Percentiles rank a stretch among this genome's conserved stretches.
These are phyloP conservation scores for Cutaneotrichosporon spelunceum DNA, from an alignment of 1,284 basidiomycete species.

Conservation along the genomic window DNA sequence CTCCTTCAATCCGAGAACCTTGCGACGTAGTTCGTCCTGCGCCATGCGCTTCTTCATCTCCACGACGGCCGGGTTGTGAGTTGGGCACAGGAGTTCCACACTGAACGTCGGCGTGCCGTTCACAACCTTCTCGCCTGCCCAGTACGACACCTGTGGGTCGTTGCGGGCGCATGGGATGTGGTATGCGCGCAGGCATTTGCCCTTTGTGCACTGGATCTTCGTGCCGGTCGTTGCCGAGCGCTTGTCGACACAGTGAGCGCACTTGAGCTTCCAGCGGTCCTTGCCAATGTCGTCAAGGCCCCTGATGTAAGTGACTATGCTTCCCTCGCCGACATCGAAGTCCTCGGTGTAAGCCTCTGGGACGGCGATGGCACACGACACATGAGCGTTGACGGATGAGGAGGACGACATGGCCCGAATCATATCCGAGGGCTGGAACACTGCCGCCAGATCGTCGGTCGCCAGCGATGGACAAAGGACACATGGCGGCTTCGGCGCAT, in stretches of 20 bases:
- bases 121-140: slow-evolving; percentile 21
- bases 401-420: slow-evolving; percentile 17
- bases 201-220: slow-evolving; percentile 86
- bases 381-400: slow-evolving; percentile 53
- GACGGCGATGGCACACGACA: slow-evolving; percentile 69
- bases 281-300: slow-evolving; percentile 80
- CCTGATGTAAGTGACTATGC: slow-evolving; percentile 56
- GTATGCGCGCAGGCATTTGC: slow-evolving; percentile 87
- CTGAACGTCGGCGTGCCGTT: slow-evolving; percentile 50
- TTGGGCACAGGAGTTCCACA: slow-evolving; percentile 69
- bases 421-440: slow-evolving; percentile 45
- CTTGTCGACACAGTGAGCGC: slow-evolving; percentile 70
- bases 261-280: slow-evolving; percentile 90
- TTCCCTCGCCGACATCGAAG: slow-evolving; percentile 43
- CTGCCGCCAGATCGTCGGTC: slow-evolving; percentile 61
- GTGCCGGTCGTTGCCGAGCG: slow-evolving; percentile 72
- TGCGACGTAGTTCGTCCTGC: slow-evolving; percentile 56
- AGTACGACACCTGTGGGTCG: slow-evolving; percentile 29
- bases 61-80: slow-evolving; percentile 72
- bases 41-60: slow-evolving; percentile 17
- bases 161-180: slow-evolving; percentile 80
- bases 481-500: slow-evolving; percentile 56
- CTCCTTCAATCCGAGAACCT: slow-evolving; percentile 62
- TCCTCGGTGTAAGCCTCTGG: slow-evolving; percentile 84
- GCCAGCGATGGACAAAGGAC: slow-evolving; percentile 71